Percentiles rank a stretch among this genome's conserved stretches.
These are phyloP conservation scores for Toxoplasma gondii DNA, from an alignment of 169 alveolate species.

Conservation along the genomic window DNA sequence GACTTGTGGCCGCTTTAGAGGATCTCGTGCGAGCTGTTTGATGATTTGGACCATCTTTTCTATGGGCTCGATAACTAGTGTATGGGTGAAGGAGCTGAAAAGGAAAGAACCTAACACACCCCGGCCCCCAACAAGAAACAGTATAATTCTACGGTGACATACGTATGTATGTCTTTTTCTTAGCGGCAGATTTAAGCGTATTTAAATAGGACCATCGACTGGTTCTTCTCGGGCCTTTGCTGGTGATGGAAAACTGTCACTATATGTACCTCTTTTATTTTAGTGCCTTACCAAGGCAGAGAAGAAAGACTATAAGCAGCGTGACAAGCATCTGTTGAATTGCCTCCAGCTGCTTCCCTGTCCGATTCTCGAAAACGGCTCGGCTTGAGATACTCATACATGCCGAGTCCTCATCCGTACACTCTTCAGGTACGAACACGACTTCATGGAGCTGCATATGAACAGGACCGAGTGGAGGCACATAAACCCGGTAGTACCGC, in stretches of 20 bases:
- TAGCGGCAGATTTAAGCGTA: neutral
- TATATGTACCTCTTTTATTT: no score
- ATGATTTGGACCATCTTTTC: conserved; percentile 78
- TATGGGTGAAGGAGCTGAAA: conserved; percentile 46
- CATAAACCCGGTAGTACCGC: neutral
- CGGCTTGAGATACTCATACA: conserved; percentile 7
- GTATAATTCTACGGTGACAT: no score
- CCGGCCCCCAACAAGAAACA: neutral
- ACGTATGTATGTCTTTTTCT: neutral
- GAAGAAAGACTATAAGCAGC: conserved; percentile 80
- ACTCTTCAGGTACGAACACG: conserved; percentile 69
- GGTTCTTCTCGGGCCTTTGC: neutral
- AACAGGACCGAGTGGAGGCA: neutral
- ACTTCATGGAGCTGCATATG: conserved; percentile 19
- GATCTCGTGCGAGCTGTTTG: conserved; percentile 81
- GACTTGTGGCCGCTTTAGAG: conserved; percentile 74
- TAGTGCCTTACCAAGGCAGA: conserved; percentile 79
- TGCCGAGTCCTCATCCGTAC: conserved; percentile 35
- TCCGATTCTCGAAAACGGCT: conserved; percentile 29
- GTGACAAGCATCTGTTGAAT: conserved; percentile 72
- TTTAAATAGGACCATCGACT: neutral
- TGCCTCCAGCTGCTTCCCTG: conserved; percentile 71
- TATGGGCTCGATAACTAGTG: conserved; percentile 77
- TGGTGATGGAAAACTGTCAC: neutral
- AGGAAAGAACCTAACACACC: conserved; percentile 29